Conservation (phyloP, 148 eudicot species). For the Persicaria maculosa region DNA sequence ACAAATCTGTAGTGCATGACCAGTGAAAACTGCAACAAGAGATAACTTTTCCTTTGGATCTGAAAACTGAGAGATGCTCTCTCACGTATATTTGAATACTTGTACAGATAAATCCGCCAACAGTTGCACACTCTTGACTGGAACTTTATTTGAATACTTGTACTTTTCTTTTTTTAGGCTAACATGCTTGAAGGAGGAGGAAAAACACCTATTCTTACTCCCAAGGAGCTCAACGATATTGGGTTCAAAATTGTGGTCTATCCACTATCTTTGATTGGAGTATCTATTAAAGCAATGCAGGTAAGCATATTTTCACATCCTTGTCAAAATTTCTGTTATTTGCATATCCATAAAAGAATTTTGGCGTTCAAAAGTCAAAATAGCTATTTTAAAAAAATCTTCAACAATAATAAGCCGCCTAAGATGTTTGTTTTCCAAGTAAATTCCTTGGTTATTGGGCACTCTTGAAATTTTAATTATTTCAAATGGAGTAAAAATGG, state of each 20-base stretch:
- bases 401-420: neutral
- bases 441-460: neutral
- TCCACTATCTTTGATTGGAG: constrained; percentile 88
- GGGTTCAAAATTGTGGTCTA: constrained; percentile 88
- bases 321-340: neutral
- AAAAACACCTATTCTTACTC: constrained; percentile 86
- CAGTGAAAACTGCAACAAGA: too few relatives aligned
- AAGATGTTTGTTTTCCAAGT: neutral
- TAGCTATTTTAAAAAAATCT: neutral
- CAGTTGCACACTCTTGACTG: too few relatives aligned
- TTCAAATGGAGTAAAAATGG: neutral
- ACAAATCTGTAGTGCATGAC: too few relatives aligned
- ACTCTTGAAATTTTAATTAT: neutral
- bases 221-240: constrained; percentile 72
- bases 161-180: constrained; percentile 32
- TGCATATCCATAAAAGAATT: neutral
- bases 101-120: too few relatives aligned
- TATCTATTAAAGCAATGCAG: constrained; percentile 92
- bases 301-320: constrained; percentile 24
- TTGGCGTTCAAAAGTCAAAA: neutral
- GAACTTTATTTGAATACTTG: too few relatives aligned
- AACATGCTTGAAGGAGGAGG: constrained; percentile 99
- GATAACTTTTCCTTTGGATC: too few relatives aligned
- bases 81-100: too few relatives aligned
- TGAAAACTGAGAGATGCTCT: too few relatives aligned